Conservation (phyloP, 1,139 yeast species). For the Meyerozyma guilliermondii region DNA sequence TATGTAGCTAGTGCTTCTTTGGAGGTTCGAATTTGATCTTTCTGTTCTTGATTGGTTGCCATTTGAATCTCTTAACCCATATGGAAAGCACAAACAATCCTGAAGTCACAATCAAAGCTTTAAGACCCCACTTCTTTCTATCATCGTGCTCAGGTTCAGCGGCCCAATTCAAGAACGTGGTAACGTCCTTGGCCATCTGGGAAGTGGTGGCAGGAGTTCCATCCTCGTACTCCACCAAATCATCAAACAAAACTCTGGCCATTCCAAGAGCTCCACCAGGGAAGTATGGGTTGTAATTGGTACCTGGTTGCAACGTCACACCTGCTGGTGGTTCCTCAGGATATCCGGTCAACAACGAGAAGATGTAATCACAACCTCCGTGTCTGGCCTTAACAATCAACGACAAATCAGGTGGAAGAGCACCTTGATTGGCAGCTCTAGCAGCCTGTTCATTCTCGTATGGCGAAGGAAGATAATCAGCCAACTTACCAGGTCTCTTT, state of each 20-base stretch:
- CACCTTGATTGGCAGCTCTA: slow-evolving; percentile 99
- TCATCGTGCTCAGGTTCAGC: slow-evolving; percentile 98
- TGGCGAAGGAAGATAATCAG: slow-evolving; percentile 93
- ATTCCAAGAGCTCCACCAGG: slow-evolving; percentile 99
- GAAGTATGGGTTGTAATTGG: slow-evolving; percentile 99
- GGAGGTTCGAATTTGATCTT: slow-evolving; percentile 93
- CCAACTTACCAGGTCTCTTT: slow-evolving; percentile 97
- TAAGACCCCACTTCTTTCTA: slow-evolving; percentile 94
- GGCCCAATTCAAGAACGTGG: slow-evolving; percentile 96
- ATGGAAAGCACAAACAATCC: slow-evolving; percentile 77
- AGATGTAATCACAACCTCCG: slow-evolving; percentile 95
- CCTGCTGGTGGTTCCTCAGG: slow-evolving; percentile 99
- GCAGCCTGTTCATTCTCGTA: slow-evolving; percentile 98
- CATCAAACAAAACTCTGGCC: slow-evolving; percentile 98
- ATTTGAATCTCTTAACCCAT: slow-evolving; percentile 97
- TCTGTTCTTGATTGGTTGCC: slow-evolving; percentile 95
- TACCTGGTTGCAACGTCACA: slow-evolving; percentile 83
- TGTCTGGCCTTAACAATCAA: slow-evolving; percentile 98
- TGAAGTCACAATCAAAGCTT: slow-evolving; percentile 78
- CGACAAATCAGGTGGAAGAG: slow-evolving; percentile 96
- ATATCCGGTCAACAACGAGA: slow-evolving; percentile 93
- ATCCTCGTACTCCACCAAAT: slow-evolving; percentile 95
- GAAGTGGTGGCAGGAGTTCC: slow-evolving; percentile 98
- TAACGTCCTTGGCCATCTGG: slow-evolving; percentile 98
- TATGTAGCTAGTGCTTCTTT: slow-evolving; percentile 40